Evolutionary conservation across 176 grass and related monocot genomes (phyloP), one percentile per base, ranked within the genome.

Genomic region (Melocanna baccifera): DNA sequence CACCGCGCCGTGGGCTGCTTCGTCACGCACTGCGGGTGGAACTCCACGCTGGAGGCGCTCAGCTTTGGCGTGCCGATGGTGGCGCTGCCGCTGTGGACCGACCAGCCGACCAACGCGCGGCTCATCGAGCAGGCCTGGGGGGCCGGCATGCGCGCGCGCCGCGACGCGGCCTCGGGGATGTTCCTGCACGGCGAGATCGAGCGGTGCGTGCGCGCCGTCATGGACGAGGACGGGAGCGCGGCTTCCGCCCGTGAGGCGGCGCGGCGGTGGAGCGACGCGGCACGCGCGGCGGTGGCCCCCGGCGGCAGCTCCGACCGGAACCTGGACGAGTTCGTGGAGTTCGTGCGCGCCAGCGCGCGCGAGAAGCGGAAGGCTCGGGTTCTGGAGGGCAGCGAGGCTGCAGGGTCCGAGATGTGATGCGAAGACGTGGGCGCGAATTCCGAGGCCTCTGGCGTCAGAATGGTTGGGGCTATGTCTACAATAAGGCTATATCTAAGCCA

Each of bases 11-110:
- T 92, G 36, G 90, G 93, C 25, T 88, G 91, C 81, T 95, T 95
- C 77, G 18, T 95, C 13, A 95, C 90, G 18, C 93, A 95, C 80
- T 92, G 90, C 62, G 88, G 90, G 9, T 95, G 91, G 90, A 95
- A 95, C 80, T 91, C 93, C 6, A 89, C 83, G 12, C 64, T 92
- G 26, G 93, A 95, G 86, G 89, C 89, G 36, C 81, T 94, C 83
- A 28, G 81, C 79, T 89, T 76, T 71, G 87, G 89, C 1, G 81
- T 91, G 76, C 87, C 92, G 0, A 94, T 91, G 89, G 62, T 82
- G 57, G 82, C 84, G 36, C 40, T 90, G 86, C 29, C 75, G 0
- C 81, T 86, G 28, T 88, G 83, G 86, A 81, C 83, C 16, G 92
- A 94, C 76, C 92, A 94, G 75, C 88, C 83, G 0, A 77, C 71